Evolutionary conservation across 176 grass and related monocot genomes (phyloP).

Genomic region (Carex cristatella): DNA sequence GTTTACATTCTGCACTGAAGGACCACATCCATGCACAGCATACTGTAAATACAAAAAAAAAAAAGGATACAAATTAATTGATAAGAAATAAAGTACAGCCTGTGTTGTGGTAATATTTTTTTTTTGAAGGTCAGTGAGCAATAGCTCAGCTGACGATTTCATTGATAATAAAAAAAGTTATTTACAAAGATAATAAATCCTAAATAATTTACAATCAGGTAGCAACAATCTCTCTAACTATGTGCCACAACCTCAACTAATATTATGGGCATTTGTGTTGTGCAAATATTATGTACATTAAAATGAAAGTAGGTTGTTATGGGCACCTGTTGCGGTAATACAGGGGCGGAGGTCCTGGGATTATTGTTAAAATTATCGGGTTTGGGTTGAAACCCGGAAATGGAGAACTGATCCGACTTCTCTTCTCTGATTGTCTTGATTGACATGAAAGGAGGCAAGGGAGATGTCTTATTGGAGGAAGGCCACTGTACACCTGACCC

Average conservation of each 20-base stretch:
- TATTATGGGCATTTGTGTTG: background rate
- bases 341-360: slow-evolving; percentile 11
- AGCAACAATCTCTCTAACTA: no score
- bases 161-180: no score
- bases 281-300: background rate
- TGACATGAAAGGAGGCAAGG: slow-evolving; percentile 53
- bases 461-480: slow-evolving; percentile 35
- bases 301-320: background rate
- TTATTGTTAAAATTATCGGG: background rate
- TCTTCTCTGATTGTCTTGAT: slow-evolving; percentile 43
- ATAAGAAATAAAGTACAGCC: background rate
- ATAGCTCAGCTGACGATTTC: no score
- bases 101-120: no score
- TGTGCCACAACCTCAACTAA: no score
- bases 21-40: slow-evolving; percentile 24
- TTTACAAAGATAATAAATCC: no score
- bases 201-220: no score
- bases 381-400: slow-evolving; percentile 42
- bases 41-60: background rate
- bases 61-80: background rate
- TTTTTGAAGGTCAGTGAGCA: no score
- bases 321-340: slow-evolving; percentile 47
- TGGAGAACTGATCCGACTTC: slow-evolving; percentile 33
- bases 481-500: slow-evolving; percentile 57
- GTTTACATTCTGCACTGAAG: slow-evolving; percentile 29